Evolutionary conservation across 2,329 filamentous ascomycete species (phyloP), one percentile per base, ranked within the genome.

Genomic region (Pseudocercospora fuligena): DNA sequence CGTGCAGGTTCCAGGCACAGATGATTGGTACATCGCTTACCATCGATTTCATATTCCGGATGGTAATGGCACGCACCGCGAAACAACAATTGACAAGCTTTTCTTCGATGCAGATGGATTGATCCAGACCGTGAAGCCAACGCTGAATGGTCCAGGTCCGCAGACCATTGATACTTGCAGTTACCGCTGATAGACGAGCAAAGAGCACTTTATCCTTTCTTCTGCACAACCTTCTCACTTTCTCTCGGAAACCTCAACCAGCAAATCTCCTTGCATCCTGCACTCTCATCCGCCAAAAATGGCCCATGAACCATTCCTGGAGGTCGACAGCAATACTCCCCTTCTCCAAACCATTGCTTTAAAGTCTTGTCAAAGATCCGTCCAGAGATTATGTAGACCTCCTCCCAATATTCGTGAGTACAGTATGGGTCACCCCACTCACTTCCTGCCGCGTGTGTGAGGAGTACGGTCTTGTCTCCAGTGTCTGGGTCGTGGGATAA

Each of bases 21-120:
- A 85, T 66, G 77, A 83, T 25, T 85, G 83, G 83, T 83, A 82
- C 65, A 84, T 85, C 33, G 82, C 78, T 0, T 85, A 85, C 58
- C 83, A 85, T 67, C 78, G 83, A 1, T 84, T 85, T 64, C 75
- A 71, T 3, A 84, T 84, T 31, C 82, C 83, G 0, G 73, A 76
- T 47, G 83, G 83, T 0, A 77, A 82, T 64, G 83, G 82, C 0
- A 83, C 78, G 2, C 74, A 78, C 57, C 72, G 82, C 0, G 82
- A 84, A 75, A 79, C 77, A 1, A 80, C 81, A 0, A 79, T 85
- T 49, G 83, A 84, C 56, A 67, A 69, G 7, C 43, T 84, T 16
- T 74, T 71, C 1, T 82, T 84, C 57, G 76, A 82, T 56, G 27
- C 64, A 4, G 69, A 78, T 16, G 81, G 81, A 0, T 63, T 83